These are phyloP conservation scores for Phytophthora parvispora DNA, from an alignment of 352 stramenopile genomes.

Conservation along the genomic window DNA sequence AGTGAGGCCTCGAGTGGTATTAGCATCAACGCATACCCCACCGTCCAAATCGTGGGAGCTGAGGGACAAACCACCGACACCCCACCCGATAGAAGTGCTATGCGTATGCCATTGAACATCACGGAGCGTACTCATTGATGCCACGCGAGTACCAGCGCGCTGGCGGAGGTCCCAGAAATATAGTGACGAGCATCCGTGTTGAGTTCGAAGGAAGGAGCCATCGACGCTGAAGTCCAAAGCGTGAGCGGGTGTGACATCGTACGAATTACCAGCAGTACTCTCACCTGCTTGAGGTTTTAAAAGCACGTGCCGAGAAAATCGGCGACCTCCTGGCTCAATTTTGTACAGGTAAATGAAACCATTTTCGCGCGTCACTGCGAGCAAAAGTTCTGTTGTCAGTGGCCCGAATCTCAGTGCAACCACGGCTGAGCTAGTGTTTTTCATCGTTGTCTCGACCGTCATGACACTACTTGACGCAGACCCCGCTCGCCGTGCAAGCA, in stretches of 20 bases:
- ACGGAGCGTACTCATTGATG: slow-evolving; percentile 44
- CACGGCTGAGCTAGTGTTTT: slow-evolving; percentile 64
- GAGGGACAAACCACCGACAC: slow-evolving; percentile 16
- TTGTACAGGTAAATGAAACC: slow-evolving; percentile 81
- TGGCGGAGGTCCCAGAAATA: slow-evolving; percentile 75
- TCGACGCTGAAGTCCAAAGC: slow-evolving; percentile 81
- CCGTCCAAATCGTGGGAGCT: background rate
- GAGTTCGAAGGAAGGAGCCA: slow-evolving; percentile 62
- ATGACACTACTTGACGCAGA: slow-evolving; percentile 33
- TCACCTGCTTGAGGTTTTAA: slow-evolving; percentile 56
- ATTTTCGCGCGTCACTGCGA: slow-evolving; percentile 69
- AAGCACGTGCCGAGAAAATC: slow-evolving; percentile 63
- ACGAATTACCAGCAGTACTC: background rate
- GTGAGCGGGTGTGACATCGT: slow-evolving; percentile 22
- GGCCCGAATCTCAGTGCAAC: slow-evolving; percentile 55
- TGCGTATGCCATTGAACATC: slow-evolving; percentile 69
- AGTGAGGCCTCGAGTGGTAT: slow-evolving; percentile 13
- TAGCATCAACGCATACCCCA: slow-evolving; percentile 17
- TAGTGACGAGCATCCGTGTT: slow-evolving; percentile 44
- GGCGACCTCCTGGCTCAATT: slow-evolving; percentile 40
- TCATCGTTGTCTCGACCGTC: slow-evolving; percentile 57
- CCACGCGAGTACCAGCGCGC: slow-evolving; percentile 63
- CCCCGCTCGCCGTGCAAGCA: slow-evolving; percentile 32
- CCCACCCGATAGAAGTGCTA: slow-evolving; percentile 53
- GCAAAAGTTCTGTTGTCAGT: slow-evolving; percentile 24